phyloP scores from a whole-genome alignment of 495 filamentous ascomycete genomes.

The Aspergillus kassunensis region DNA sequence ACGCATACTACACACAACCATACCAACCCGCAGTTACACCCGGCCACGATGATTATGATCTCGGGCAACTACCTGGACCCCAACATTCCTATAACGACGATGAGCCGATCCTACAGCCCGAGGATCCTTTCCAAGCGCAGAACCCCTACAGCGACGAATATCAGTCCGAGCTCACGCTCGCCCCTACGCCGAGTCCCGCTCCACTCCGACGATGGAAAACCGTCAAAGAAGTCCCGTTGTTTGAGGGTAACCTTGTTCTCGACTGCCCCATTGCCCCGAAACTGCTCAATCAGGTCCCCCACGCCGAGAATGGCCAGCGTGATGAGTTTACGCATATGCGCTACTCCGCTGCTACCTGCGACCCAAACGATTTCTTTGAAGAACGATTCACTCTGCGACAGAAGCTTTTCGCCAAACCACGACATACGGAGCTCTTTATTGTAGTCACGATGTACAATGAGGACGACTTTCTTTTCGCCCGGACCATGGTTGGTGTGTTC shows the following conservation, averaged over 20 bases:
- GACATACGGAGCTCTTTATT: constrained; percentile 96
- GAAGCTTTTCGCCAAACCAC: constrained; percentile 85
- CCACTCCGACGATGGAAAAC: constrained; percentile 92
- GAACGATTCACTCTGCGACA: constrained; percentile 93
- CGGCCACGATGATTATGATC: constrained; percentile 52
- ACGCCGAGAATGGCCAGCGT: constrained; percentile 73
- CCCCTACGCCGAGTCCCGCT: constrained; percentile 56
- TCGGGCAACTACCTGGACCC: constrained; percentile 47
- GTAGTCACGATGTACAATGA: constrained; percentile 99
- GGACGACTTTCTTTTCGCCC: constrained; percentile 92
- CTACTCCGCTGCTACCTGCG: constrained; percentile 95
- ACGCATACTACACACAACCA: constrained; percentile 78
- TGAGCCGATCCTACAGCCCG: constrained; percentile 56
- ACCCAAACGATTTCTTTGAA: constrained; percentile 80
- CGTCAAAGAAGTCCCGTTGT: constrained; percentile 94
- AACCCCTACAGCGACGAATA: constrained; percentile 48
- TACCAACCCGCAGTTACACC: constrained; percentile 60
- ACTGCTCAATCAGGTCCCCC: constrained; percentile 78
- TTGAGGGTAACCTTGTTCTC: constrained; percentile 93
- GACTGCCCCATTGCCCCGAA: constrained; percentile 94
- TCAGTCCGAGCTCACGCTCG: constrained; percentile 35
- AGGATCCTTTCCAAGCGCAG: constrained; percentile 51
- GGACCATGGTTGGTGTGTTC: constrained; percentile 95
- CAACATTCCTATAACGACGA: constrained; percentile 56
- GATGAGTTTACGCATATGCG: constrained; percentile 99